Evolutionary conservation across 768 basidiomycete species (phyloP).

Genomic region (Boletus subcaerulescens): DNA sequence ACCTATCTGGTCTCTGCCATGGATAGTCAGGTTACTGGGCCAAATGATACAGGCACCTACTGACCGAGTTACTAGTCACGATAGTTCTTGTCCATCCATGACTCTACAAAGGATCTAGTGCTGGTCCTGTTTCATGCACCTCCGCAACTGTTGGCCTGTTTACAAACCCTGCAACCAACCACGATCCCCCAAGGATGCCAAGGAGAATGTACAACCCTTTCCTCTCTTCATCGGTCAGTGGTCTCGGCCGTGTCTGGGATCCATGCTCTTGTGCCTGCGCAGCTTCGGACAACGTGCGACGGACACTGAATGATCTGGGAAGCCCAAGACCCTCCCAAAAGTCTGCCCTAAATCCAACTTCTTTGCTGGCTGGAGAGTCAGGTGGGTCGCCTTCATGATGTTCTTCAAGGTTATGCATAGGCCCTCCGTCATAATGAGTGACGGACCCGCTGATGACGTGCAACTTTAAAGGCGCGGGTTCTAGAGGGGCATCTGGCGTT

Average conservation of each 20-base stretch:
- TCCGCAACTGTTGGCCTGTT: constrained; percentile 12
- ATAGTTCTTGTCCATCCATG: too few species aligned
- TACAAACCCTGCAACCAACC: constrained; percentile 40
- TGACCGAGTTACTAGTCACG: too few species aligned
- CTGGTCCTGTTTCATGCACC: constrained; percentile 4
- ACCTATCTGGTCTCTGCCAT: too few species aligned
- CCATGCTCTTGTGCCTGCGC: constrained; percentile 15
- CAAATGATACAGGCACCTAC: too few species aligned
- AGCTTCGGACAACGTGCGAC: constrained; percentile 17
- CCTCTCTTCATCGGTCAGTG: constrained; percentile 42
- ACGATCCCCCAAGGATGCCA: constrained; percentile 48
- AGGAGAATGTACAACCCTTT: constrained; percentile 48
- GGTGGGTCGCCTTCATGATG: constrained; percentile 6
- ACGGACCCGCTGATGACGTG: constrained; percentile 46
- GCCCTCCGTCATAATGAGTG: constrained; percentile 48
- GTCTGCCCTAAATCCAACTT: constrained; percentile 30
- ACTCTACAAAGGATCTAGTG: constrained; percentile 16
- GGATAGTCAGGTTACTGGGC: too few species aligned
- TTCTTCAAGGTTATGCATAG: constrained; percentile 40
- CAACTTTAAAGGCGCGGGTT: constrained; percentile 42
- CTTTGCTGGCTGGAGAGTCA: constrained; percentile 12
- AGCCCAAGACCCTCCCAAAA: constrained; percentile 38
- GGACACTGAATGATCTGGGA: constrained; percentile 29
- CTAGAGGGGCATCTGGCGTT: constrained; percentile 28
- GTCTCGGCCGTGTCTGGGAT: constrained; percentile 24